A percentile compares a stretch with the other conserved stretches of the same genome.
Conservation (phyloP, 768 basidiomycete species). For the Russula olivacea region DNA sequence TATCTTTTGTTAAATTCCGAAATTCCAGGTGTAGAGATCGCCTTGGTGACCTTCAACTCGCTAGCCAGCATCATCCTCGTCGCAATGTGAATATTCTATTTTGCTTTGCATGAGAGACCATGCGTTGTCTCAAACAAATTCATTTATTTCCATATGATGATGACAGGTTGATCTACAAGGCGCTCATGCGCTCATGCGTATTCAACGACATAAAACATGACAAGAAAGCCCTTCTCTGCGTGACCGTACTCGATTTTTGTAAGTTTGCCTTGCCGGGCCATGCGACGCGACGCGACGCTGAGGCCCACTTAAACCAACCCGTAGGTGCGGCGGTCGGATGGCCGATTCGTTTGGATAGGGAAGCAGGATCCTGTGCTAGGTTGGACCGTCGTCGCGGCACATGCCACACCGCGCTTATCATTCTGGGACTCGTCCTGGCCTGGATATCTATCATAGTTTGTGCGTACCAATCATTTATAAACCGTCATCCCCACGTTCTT, state of each 20-base stretch:
- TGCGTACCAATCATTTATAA: not conserved
- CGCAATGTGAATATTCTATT: not conserved
- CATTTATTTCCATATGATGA: not conserved
- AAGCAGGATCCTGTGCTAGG: not conserved
- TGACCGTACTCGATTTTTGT: constrained; percentile 9
- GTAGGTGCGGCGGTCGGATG: constrained; percentile 12
- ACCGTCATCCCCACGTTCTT: not conserved
- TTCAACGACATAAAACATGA: constrained; percentile 12
- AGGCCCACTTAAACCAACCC: too few species aligned
- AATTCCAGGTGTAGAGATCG: constrained; percentile 2
- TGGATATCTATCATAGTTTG: constrained; percentile 5
- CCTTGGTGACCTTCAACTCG: constrained; percentile 4
- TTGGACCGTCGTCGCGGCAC: not conserved
- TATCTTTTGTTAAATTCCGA: too few species aligned
- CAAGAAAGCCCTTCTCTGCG: not conserved
- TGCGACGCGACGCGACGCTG: too few species aligned
- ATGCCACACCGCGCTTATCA: constrained; percentile 7
- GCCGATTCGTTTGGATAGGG: constrained; percentile 8
- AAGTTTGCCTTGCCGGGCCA: not conserved
- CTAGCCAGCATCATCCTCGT: not conserved
- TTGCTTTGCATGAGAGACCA: not conserved
- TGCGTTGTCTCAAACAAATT: not conserved
- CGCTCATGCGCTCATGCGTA: constrained; percentile 2
- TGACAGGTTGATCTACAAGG: constrained; percentile 10
- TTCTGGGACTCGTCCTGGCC: constrained; percentile 1